These are phyloP conservation scores for Aspergillus fischeri DNA, from an alignment of 2,329 filamentous ascomycete species.

Conservation along the genomic window DNA sequence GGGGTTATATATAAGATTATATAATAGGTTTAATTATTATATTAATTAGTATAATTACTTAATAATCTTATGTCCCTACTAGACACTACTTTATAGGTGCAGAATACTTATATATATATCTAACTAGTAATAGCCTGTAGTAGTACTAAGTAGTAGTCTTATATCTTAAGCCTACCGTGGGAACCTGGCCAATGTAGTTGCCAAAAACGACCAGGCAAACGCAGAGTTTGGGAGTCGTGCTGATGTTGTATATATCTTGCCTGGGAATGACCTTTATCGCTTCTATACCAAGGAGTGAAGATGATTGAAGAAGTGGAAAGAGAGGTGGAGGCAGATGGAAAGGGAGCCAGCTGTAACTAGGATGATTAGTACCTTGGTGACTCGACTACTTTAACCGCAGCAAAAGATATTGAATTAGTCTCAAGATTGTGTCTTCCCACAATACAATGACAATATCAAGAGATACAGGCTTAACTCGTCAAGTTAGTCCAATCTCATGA, in stretches of 20 bases:
- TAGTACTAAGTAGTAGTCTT: too few relatives aligned
- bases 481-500: neutral
- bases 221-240: slow-evolving; percentile 18
- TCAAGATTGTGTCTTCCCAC: neutral
- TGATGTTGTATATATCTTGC: slow-evolving; percentile 24
- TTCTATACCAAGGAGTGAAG: slow-evolving; percentile 4
- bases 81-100: too few relatives aligned
- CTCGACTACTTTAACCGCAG: neutral
- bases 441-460: neutral
- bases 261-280: slow-evolving; percentile 16
- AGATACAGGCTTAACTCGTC: neutral
- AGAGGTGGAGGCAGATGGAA: neutral
- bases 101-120: too few relatives aligned
- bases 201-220: slow-evolving; percentile 8
- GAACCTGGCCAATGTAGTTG: slow-evolving; percentile 17
- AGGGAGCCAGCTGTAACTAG: neutral
- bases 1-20: too few relatives aligned
- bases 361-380: neutral
- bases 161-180: slow-evolving; percentile 4
- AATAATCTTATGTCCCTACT: too few relatives aligned
- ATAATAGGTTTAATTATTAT: too few relatives aligned
- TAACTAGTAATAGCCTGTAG: too few relatives aligned
- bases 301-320: neutral
- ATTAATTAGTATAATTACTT: too few relatives aligned
- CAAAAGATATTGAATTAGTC: neutral